Evolutionary conservation across 2,329 filamentous ascomycete genomes (phyloP).

Genomic region (Cercospora sp.): DNA sequence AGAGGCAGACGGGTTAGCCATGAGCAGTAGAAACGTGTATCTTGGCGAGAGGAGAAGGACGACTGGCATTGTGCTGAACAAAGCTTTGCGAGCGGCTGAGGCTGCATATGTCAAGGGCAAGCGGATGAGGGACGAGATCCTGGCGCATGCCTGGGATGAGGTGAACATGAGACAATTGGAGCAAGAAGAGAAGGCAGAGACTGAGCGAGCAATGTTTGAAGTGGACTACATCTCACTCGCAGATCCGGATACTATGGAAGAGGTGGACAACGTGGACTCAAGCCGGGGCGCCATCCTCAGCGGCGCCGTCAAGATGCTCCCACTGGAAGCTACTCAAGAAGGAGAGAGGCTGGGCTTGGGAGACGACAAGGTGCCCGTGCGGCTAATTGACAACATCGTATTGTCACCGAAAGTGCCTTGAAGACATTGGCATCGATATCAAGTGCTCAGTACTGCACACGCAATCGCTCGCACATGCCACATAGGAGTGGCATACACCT

Average conservation of each 20-base stretch:
- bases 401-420: not conserved
- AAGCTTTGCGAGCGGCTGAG: constrained; percentile 70
- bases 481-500: not conserved
- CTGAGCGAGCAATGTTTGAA: constrained; percentile 69
- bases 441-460: not conserved
- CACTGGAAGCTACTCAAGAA: constrained; percentile 67
- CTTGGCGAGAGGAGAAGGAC: constrained; percentile 72
- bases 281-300: constrained; percentile 78
- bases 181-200: constrained; percentile 62
- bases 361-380: constrained; percentile 70
- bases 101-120: constrained; percentile 59
- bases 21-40: constrained; percentile 94
- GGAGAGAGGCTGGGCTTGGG: constrained; percentile 73
- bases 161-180: constrained; percentile 56
- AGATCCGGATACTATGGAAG: constrained; percentile 79
- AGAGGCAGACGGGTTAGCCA: constrained; percentile 77
- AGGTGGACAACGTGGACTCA: constrained; percentile 70
- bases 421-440: not conserved
- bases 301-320: constrained; percentile 85
- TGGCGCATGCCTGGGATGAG: constrained; percentile 68
- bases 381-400: constrained; percentile 86
- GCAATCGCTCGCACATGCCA: not conserved
- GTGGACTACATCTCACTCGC: constrained; percentile 92
- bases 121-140: constrained; percentile 62
- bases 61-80: constrained; percentile 70